Conservation (phyloP, 2,329 filamentous ascomycete genomes). For the Trichophyton rubrum region DNA sequence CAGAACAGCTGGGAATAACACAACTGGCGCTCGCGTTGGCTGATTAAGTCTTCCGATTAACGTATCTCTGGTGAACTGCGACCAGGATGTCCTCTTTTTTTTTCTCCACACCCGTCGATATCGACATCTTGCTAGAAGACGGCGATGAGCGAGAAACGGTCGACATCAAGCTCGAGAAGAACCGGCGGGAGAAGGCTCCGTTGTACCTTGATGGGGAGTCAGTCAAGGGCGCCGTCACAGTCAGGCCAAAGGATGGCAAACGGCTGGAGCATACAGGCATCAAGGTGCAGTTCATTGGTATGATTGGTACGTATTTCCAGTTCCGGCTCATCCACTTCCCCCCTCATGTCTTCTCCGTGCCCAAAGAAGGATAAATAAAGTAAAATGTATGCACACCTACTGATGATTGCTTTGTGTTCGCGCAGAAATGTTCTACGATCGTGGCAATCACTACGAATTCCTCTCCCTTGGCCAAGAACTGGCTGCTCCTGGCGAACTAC, state of each 20-base stretch:
- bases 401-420: neutral
- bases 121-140: slow-evolving; percentile 95
- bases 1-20: neutral
- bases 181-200: slow-evolving; percentile 88
- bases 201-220: slow-evolving; percentile 97
- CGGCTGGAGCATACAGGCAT: slow-evolving; percentile 95
- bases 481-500: slow-evolving; percentile 89
- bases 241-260: slow-evolving; percentile 95
- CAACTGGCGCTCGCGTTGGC: neutral
- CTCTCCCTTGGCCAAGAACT: slow-evolving; percentile 93
- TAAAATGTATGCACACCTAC: neutral
- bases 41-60: neutral
- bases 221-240: slow-evolving; percentile 88
- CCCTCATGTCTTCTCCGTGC: neutral
- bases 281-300: slow-evolving; percentile 98
- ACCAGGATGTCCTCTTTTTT: slow-evolving; percentile 85
- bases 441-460: slow-evolving; percentile 98
- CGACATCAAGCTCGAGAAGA: slow-evolving; percentile 97
- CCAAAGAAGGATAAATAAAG: neutral
- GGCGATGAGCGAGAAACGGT: slow-evolving; percentile 88
- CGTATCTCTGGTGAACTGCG: neutral
- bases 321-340: neutral
- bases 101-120: slow-evolving; percentile 96
- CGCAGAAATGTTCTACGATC: slow-evolving; percentile 98
- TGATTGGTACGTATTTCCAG: slow-evolving; percentile 55